Evolutionary conservation across 208 protist species (phyloP).

Genomic region (Strigomonas oncopelti): DNA sequence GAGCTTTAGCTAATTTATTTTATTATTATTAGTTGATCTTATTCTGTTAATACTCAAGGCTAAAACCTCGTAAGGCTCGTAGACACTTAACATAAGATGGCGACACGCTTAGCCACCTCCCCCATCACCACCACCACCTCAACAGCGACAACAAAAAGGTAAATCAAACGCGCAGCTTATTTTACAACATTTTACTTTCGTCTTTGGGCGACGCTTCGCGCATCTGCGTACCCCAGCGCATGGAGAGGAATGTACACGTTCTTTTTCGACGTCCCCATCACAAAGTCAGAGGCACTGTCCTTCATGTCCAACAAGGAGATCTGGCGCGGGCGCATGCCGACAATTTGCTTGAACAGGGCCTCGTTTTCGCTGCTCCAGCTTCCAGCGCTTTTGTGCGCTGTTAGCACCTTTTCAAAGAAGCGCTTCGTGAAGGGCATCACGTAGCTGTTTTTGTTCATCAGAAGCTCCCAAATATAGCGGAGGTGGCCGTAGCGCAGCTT

Average conservation of each 20-base stretch:
- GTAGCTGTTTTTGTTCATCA: slow-evolving; percentile 69
- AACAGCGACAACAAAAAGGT: not conserved
- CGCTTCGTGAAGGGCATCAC: slow-evolving; percentile 83
- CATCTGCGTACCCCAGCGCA: not conserved
- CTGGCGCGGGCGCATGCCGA: slow-evolving; percentile 62
- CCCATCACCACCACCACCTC: not conserved
- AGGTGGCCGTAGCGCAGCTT: slow-evolving; percentile 29
- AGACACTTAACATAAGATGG: not conserved
- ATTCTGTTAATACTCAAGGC: not conserved
- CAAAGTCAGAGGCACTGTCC: slow-evolving; percentile 83
- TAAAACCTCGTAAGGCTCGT: not conserved
- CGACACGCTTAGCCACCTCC: not conserved
- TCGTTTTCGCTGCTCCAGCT: slow-evolving; percentile 18
- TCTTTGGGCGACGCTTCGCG: not conserved
- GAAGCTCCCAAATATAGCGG: slow-evolving; percentile 40
- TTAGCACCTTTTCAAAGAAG: slow-evolving; percentile 28
- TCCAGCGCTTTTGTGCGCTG: not conserved
- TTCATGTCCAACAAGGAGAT: slow-evolving; percentile 82
- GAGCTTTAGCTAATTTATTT: slow-evolving; percentile 1
- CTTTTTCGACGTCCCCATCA: slow-evolving; percentile 67
- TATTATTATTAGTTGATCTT: not conserved
- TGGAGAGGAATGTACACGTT: slow-evolving; percentile 54
- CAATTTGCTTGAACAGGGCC: slow-evolving; percentile 37
- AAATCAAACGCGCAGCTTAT: not conserved
- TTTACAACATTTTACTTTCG: not conserved